Percentiles rank a stretch among this genome's conserved stretches.
Evolutionary conservation across 306 rosid species (phyloP).

Genomic region (Prunus padus): DNA sequence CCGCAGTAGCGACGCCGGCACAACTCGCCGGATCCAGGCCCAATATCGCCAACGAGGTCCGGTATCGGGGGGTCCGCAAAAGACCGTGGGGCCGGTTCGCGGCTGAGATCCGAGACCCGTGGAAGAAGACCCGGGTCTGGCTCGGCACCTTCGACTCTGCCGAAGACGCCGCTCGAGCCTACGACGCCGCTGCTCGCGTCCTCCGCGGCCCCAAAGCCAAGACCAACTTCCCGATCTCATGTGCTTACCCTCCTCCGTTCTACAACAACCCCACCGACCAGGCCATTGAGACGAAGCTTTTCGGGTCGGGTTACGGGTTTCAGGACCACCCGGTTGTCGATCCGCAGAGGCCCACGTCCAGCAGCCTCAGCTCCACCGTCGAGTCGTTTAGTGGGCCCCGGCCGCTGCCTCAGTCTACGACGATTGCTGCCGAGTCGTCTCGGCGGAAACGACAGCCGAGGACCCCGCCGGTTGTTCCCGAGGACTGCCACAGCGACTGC

Average conservation of each 20-base stretch:
- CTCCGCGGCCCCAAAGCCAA: conserved; percentile 88
- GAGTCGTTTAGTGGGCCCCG: conserved; percentile 89
- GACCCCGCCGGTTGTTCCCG: conserved; percentile 65
- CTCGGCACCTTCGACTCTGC: conserved; percentile 85
- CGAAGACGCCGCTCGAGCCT: conserved; percentile 80
- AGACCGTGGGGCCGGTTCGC: conserved; percentile 93
- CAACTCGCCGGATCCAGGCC: conserved; percentile 37
- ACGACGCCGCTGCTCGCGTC: conserved; percentile 62
- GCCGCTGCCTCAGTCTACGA: conserved; percentile 17
- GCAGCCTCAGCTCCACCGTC: conserved; percentile 85
- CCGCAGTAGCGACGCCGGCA: conserved; percentile 9
- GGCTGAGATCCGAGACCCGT: conserved; percentile 90
- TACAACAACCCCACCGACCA: conserved; percentile 40
- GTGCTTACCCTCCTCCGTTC: conserved; percentile 33
- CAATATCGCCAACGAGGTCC: conserved; percentile 40
- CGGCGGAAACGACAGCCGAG: conserved; percentile 42
- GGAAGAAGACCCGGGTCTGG: conserved; percentile 83
- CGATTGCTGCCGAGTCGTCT: conserved; percentile 3
- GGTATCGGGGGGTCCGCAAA: conserved; percentile 74
- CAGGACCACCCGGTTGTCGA: conserved; percentile 37
- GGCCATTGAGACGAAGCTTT: conserved; percentile 42
- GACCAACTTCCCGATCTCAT: conserved; percentile 56
- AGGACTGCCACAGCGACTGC: conserved; percentile 89
- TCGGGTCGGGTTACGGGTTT: conserved; percentile 32
- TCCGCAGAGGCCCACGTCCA: conserved; percentile 66